Percentiles rank a stretch among this genome's conserved stretches.
Evolutionary conservation across 257 asterid species (phyloP).

Genomic region (Fraxinus pennsylvanica): DNA sequence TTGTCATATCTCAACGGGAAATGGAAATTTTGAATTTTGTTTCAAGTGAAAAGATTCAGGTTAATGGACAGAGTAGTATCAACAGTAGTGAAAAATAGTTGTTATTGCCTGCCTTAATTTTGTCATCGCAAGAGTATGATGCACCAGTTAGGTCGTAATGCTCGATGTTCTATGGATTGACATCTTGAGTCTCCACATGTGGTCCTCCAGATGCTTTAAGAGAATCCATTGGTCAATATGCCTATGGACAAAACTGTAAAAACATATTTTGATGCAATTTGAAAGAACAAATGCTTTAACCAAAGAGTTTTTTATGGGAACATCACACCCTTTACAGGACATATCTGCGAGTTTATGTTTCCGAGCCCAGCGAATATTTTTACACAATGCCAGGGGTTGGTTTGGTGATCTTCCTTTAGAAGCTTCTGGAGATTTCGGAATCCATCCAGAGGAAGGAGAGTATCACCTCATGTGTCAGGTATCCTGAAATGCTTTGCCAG

Average conservation of each 20-base stretch:
- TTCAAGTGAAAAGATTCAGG: background rate
- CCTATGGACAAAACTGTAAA: background rate
- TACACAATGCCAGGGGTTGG: slow-evolving; percentile 98
- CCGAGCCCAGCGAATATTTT: slow-evolving; percentile 91
- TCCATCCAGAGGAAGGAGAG: slow-evolving; percentile 98
- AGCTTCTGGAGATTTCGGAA: slow-evolving; percentile 98
- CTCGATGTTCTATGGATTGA: background rate
- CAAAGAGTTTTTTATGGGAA: slow-evolving; percentile 22
- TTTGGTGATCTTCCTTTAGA: slow-evolving; percentile 95
- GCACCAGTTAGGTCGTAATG: background rate
- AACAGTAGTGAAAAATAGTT: background rate
- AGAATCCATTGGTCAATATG: background rate
- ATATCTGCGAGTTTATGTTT: slow-evolving; percentile 84
- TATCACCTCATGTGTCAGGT: slow-evolving; percentile 99
- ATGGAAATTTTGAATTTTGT: background rate
- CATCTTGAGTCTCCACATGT: background rate
- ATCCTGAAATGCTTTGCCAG: slow-evolving; percentile 22
- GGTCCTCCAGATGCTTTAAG: background rate
- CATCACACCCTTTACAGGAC: slow-evolving; percentile 53
- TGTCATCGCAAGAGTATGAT: background rate
- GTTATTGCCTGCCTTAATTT: background rate
- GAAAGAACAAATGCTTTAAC: background rate
- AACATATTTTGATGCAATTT: background rate
- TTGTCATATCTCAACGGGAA: background rate
- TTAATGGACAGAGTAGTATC: background rate